These are phyloP conservation scores for Aspergillus candidus DNA, from an alignment of 2,329 filamentous ascomycete genomes.

Conservation along the genomic window DNA sequence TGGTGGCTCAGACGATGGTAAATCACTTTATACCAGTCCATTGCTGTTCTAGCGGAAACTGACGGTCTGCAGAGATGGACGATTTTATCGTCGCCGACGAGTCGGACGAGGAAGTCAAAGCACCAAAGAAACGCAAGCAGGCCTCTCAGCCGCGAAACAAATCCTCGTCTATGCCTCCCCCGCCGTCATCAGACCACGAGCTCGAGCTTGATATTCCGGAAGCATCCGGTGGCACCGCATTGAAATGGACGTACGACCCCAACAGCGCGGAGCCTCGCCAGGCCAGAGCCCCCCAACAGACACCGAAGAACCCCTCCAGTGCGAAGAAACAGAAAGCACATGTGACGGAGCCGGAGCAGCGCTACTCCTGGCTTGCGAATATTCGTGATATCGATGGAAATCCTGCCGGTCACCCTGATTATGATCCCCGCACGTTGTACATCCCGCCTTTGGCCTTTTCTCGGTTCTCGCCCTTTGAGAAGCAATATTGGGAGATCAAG, in stretches of 20 bases:
- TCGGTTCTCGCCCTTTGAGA: slow-evolving; percentile 89
- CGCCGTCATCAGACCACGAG: slow-evolving; percentile 50
- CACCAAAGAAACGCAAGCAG: slow-evolving; percentile 68
- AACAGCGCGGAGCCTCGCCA: slow-evolving; percentile 50
- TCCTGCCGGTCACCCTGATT: slow-evolving; percentile 72
- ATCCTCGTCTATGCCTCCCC: slow-evolving; percentile 38
- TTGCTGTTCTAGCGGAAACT: neutral
- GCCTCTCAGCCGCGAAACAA: slow-evolving; percentile 39
- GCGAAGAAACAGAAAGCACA: slow-evolving; percentile 61
- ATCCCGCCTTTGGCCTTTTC: slow-evolving; percentile 74
- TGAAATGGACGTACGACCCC: slow-evolving; percentile 74
- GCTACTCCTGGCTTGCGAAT: slow-evolving; percentile 86
- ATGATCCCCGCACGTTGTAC: slow-evolving; percentile 84
- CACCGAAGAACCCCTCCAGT: slow-evolving; percentile 30
- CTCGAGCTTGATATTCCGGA: slow-evolving; percentile 51
- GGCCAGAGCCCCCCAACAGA: slow-evolving; percentile 38
- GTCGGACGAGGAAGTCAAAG: slow-evolving; percentile 61
- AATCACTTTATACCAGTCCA: slow-evolving; percentile 16
- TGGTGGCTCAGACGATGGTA: slow-evolving; percentile 44
- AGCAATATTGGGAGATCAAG: slow-evolving; percentile 99
- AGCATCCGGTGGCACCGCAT: slow-evolving; percentile 61
- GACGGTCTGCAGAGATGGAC: slow-evolving; percentile 60
- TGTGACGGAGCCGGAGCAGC: slow-evolving; percentile 72
- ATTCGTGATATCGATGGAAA: slow-evolving; percentile 79
- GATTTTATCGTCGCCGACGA: slow-evolving; percentile 87